Conservation (phyloP, 768 basidiomycete genomes). For the Crepidotus variabilis region DNA sequence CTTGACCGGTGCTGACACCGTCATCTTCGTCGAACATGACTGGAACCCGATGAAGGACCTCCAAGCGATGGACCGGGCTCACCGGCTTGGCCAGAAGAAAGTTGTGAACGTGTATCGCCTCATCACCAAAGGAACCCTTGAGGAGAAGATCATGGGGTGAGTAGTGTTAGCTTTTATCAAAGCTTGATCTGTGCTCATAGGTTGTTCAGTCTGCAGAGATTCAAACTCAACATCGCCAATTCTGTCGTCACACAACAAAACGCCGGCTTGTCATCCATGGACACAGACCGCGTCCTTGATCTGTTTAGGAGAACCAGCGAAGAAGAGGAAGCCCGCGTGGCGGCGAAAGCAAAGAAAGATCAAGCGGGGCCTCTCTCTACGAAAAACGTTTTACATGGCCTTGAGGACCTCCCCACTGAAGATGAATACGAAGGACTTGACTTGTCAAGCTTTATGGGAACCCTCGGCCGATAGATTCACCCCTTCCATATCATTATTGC, state of each 20-base stretch:
- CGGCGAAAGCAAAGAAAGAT: constrained; percentile 55
- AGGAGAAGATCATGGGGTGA: constrained; percentile 99
- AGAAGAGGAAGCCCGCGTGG: constrained; percentile 60
- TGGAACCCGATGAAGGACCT: constrained; percentile 99
- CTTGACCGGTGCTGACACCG: constrained; percentile 96
- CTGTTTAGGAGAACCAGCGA: constrained; percentile 83
- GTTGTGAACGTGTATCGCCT: constrained; percentile 98
- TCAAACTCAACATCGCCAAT: constrained; percentile 97
- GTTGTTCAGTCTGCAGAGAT: constrained; percentile 78
- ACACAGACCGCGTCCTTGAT: constrained; percentile 94
- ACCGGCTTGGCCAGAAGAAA: constrained; percentile 97
- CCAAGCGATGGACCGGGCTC: constrained; percentile 99
- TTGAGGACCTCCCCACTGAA: constrained; percentile 89
- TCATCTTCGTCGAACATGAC: constrained; percentile 99
- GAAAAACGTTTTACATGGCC: constrained; percentile 82
- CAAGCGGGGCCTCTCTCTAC: constrained; percentile 58
- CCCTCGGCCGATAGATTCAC: constrained; percentile 51
- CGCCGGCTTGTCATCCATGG: constrained; percentile 90
- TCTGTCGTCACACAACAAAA: constrained; percentile 98
- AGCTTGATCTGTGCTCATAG: constrained; percentile 11
- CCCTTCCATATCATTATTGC: constrained; percentile 26
- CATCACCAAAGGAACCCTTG: constrained; percentile 94
- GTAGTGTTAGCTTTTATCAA: constrained; percentile 19
- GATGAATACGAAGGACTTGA: constrained; percentile 91
- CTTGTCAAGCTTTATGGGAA: constrained; percentile 83